Evolutionary conservation across 2,329 filamentous ascomycete species (phyloP).

Genomic region (Chaetoscypha palmicola): DNA sequence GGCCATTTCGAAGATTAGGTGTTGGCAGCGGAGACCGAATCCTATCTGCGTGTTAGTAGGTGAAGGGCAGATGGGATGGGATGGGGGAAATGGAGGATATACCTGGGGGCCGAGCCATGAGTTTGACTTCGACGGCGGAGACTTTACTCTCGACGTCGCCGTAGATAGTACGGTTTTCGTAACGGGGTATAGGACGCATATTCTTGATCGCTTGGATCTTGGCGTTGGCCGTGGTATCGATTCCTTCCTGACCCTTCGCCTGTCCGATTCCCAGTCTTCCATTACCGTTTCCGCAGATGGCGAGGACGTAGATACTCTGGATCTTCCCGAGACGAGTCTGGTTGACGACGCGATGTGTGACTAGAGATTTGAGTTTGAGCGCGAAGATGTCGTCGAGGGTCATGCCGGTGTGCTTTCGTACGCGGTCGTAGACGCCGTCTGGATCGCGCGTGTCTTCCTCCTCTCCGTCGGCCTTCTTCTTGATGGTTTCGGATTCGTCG

Average conservation of each 20-base stretch:
- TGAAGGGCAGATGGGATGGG: not conserved
- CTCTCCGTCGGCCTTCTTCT: slow-evolving; percentile 13
- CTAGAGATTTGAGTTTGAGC: slow-evolving; percentile 65
- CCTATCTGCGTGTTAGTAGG: slow-evolving; percentile 44
- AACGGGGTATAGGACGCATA: slow-evolving; percentile 85
- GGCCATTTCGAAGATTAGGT: slow-evolving; percentile 91
- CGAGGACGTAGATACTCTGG: slow-evolving; percentile 64
- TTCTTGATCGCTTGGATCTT: slow-evolving; percentile 78
- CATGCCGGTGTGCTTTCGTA: slow-evolving; percentile 47
- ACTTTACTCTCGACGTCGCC: slow-evolving; percentile 79
- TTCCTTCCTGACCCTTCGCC: slow-evolving; percentile 73
- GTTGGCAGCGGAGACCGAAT: slow-evolving; percentile 87
- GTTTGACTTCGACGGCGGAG: slow-evolving; percentile 75
- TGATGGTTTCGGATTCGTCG: slow-evolving; percentile 9
- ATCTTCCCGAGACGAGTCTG: slow-evolving; percentile 97
- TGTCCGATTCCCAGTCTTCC: slow-evolving; percentile 84
- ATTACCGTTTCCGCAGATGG: slow-evolving; percentile 78
- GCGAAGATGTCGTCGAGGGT: slow-evolving; percentile 43
- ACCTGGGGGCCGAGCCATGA: slow-evolving; percentile 85
- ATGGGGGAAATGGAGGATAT: slow-evolving; percentile 35
- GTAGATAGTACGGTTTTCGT: slow-evolving; percentile 87
- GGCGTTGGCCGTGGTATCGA: slow-evolving; percentile 64
- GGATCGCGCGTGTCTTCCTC: slow-evolving; percentile 28
- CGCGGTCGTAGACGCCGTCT: slow-evolving; percentile 27
- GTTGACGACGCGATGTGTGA: slow-evolving; percentile 70